phyloP scores from a whole-genome alignment of 495 filamentous ascomycete species.

The Penicillium bialowiezense region DNA sequence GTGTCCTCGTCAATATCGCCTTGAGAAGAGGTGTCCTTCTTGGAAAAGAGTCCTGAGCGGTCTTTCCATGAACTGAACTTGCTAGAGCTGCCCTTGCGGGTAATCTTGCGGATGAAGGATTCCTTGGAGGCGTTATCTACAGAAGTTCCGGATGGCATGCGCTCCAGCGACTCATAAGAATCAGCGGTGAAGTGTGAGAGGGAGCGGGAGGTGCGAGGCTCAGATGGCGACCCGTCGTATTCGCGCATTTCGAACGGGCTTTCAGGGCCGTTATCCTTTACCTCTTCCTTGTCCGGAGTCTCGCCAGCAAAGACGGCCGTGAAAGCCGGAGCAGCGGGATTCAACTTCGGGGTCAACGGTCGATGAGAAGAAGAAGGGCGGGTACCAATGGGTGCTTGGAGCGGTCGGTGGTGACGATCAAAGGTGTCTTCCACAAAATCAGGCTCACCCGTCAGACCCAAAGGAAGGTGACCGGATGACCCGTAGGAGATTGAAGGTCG shows the following conservation, averaged over 20 bases:
- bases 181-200: conserved; percentile 64
- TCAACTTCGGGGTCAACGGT: conserved; percentile 56
- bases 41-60: conserved; percentile 60
- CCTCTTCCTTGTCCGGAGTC: conserved; percentile 40
- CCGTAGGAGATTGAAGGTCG: conserved; percentile 56
- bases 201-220: conserved; percentile 61
- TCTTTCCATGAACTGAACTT: conserved; percentile 76
- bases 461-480: conserved; percentile 52
- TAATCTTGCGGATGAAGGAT: conserved; percentile 68
- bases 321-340: conserved; percentile 61
- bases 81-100: conserved; percentile 74
- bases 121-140: conserved; percentile 61
- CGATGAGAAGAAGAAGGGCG: conserved; percentile 53
- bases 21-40: conserved; percentile 55
- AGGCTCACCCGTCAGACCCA: conserved; percentile 46
- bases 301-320: conserved; percentile 47
- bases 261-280: conserved; percentile 31
- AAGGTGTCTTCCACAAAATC: conserved; percentile 44
- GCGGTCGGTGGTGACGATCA: conserved; percentile 43
- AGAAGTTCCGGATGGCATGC: conserved; percentile 62
- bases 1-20: conserved; percentile 50
- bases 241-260: conserved; percentile 36
- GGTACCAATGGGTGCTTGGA: conserved; percentile 55
- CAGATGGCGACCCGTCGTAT: conserved; percentile 57
- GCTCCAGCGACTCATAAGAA: conserved; percentile 73